Base-by-base conservation (phyloP, 139 green algal species). In the Protoeuglena noctilucae region DNA sequence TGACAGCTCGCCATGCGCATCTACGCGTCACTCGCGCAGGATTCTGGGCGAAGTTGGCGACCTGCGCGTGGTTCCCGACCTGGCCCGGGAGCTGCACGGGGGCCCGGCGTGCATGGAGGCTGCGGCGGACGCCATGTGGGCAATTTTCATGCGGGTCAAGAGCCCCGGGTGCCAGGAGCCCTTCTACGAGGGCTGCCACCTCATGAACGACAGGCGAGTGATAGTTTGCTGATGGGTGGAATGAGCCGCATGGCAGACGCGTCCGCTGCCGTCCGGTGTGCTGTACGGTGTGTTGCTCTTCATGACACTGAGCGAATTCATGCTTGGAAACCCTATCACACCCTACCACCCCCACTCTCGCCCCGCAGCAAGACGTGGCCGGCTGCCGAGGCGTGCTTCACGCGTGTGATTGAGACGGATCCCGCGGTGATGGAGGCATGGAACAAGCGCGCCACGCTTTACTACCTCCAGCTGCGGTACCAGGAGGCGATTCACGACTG, bases 371-470 rank as follows among this genome's bases (percentile, higher is more conserved):
- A 23, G 7, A 6, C 4, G 34, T 22, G 7, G 18, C 29, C 4
- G 28, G 46, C 5, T 6, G 31, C 18, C 4, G 21, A 48, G 14
- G 19, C 28, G 5, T 48, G 12, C n/a, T 55, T 39, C 48, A 12
- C 27, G 19, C 3, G 6, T 16, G 23, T 24, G 22, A 5, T 19
- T 19, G 28, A 39, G 1, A 26, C 1, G 54, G n/a, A 22, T 19
- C 4, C 19, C 22, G 26, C 4, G 16, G 24, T 58, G 29, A 19
- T 7, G 56, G 34, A 82, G 74, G 76, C 39, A 1, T 77, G 77
- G 64, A 86, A 86, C 69, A 86, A 86, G 66, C 68, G 70, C 12
- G 78, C 70, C n/a, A 86, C 77, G 0, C 21, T 75, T 52, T 60
- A 71, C 1, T 87, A 82, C 68, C 54, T 81, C 25, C 51, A 72